Evolutionary conservation across 306 rosid genomes (phyloP), one percentile per base, ranked within the genome.

Genomic region (Prunus armeniaca): DNA sequence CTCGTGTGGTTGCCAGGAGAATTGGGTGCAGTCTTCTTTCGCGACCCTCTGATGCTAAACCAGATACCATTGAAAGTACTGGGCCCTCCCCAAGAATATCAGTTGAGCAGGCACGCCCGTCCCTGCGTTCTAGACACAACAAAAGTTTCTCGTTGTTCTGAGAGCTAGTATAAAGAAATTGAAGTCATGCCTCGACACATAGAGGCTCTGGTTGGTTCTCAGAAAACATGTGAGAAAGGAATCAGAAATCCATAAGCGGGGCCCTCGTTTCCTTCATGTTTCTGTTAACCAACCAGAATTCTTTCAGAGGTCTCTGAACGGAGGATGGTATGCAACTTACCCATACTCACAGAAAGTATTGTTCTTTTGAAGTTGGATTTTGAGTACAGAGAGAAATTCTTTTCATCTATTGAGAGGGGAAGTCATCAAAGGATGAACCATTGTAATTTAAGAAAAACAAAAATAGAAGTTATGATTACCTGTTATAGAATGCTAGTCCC

Each of bases 1-100:
- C 96, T 82, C 91, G 83, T 55, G 71, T 86, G 25, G 78, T 88
- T 52, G 87, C 83, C 7, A 77, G 85, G 78, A 89, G 81, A 78
- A 57, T 90, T 2, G 97, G 98, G 71, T 87, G 97, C 86, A 92
- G 88, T 79, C 95, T 87, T 72, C 81, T 90, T 78, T 93, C 91
- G 3, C 84, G 90, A 51, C 67, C 87, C 14, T 93, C 96, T 11
- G 92, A 89, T 74, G 96, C 89, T 77, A 93, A 89, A 73, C 94
- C 85, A 15, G 93, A 89, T 72, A 77, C 84, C 66, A 84, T 85
- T 25, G 78, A 84, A 78, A 88, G 87, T 43, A 81, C 76, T 1
- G 74, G 75, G 67, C 86, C 89, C 32, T 81, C 86, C 47, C 93
- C 97, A 1, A 78, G 96, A 82, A 75, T 91, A 2, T 92, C 96